Evolutionary conservation across 2,329 filamentous ascomycete species (phyloP).

Genomic region (Ophiostoma ulmi): DNA sequence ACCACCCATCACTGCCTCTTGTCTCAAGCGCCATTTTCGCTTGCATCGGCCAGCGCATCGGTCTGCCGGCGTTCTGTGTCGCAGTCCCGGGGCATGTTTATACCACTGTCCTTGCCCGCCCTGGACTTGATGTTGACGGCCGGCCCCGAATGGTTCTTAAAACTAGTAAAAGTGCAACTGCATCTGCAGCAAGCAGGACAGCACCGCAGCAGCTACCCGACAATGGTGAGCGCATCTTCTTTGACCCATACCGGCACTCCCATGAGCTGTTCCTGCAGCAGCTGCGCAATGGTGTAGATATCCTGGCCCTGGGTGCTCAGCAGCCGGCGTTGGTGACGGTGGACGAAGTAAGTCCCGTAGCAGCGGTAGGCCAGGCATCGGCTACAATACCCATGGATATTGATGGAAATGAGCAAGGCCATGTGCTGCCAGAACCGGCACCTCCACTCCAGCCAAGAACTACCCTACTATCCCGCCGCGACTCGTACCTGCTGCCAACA

Average conservation of each 20-base stretch:
- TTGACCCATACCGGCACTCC: constrained; percentile 73
- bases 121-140: constrained; percentile 57
- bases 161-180: no score
- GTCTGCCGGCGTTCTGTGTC: constrained; percentile 71
- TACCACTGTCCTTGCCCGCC: constrained; percentile 63
- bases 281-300: constrained; percentile 55
- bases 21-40: constrained; percentile 86
- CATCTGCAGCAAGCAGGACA: neutral
- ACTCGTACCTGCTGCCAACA: constrained; percentile 58
- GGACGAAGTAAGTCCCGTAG: neutral
- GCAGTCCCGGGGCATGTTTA: constrained; percentile 83
- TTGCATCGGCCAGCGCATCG: constrained; percentile 67
- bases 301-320: constrained; percentile 33
- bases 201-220: constrained; percentile 15
- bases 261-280: constrained; percentile 58
- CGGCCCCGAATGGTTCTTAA: constrained; percentile 30
- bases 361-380: neutral
- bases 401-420: neutral
- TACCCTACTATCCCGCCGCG: constrained; percentile 29
- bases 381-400: neutral
- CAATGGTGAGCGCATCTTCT: constrained; percentile 59
- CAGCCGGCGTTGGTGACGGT: neutral
- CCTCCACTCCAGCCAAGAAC: neutral
- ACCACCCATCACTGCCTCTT: constrained; percentile 76
- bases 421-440: neutral